Evolutionary conservation across 75 land plant genomes (phyloP), one percentile per base, ranked within the genome.

Genomic region (Sequoia sempervirens): DNA sequence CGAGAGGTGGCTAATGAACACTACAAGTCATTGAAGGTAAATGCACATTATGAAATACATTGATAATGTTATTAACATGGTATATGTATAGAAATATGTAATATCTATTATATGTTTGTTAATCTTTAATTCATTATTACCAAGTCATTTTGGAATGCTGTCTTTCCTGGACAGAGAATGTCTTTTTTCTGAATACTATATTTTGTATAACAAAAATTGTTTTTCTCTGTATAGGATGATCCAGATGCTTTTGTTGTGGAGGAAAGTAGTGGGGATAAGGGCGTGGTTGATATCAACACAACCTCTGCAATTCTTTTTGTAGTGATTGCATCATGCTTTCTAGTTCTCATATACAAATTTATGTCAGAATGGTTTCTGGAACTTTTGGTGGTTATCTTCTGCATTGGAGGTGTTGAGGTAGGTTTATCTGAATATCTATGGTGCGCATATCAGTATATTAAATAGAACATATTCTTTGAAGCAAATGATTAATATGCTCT

Each of bases 401-500:
- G 96, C 90, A 95, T 97, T 81, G 99, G 99, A 76, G 99, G 99
- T 20, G 89, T 91, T 66, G 99, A 97, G 99, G 99, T 96, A 47
- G 41, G 90, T 84, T 26, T 75, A 40, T 75, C 79, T 41, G 14
- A 74, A 36, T 70, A 30, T 37, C 40, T 74, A 18, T 40, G 41
- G 79, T 6, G 8, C 10, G 37, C 17, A 34, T 38, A 37, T 36
- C 15, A 14, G 0, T 38, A 6, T 38, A 23, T 20, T 18, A 1
- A 75, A 75, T 17, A 20, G 23, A 37, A 37, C 1, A 38, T 18
- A 40, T 75, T 75, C 41, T 18, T 75, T 36, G 14, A 32, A 72
- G 38, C 17, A 20, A 38, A 38, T 75, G 34, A 38, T 75, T 75
- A 7, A 37, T 10, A 32, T 74, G 41, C 41, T 30, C 38, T 4